Evolutionary conservation across 495 filamentous ascomycete species (phyloP), one percentile per base, ranked within the genome.

Genomic region (Podospora pseudoanserina): DNA sequence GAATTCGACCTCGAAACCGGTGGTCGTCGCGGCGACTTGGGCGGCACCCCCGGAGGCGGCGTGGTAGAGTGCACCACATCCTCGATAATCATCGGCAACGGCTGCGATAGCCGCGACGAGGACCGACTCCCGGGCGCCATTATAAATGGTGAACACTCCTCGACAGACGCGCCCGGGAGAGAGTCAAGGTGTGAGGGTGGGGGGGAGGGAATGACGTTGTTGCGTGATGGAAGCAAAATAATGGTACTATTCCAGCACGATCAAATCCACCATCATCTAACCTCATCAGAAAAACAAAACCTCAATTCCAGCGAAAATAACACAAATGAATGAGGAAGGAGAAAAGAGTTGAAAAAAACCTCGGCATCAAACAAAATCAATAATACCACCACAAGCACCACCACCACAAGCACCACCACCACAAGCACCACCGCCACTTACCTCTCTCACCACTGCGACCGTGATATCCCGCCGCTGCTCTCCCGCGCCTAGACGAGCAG

Each of bases 81-180:
- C 57, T 74, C 72, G 9, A 64, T 39, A 62, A 74, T 74, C 32
- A 65, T 64, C 32, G 72, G 72, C 66, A 74, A 54, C 27, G 69
- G 70, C 66, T 59, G 65, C 15, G 70, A 65, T 13, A 67, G 66
- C 54, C 72, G 66, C 27, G 57, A 6, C 9, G 54, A 63, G 16
- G 65, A 71, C n/a, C 44, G 63, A 28, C 71, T 69, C 66, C 72
- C 66, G 66, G 72, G 72, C 72, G 68, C 64, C 70, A 63, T 63
- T 15, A 70, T 70, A 30, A 23, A 44, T 60, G 16, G 64, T 32
- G 4, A 26, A 49, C 3, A 58, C 23, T 19, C 6, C n/a, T 2
- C 23, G 23, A 23, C 55, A 19, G 15, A 13, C n/a, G 55, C 55
- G 55, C n/a, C 55, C n/a, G 23, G 55, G 55, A 58, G 30, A 32